Evolutionary conservation across 352 stramenopile genomes (phyloP), one percentile per base, ranked within the genome.

Genomic region (Globisporangium megalacanthum): DNA sequence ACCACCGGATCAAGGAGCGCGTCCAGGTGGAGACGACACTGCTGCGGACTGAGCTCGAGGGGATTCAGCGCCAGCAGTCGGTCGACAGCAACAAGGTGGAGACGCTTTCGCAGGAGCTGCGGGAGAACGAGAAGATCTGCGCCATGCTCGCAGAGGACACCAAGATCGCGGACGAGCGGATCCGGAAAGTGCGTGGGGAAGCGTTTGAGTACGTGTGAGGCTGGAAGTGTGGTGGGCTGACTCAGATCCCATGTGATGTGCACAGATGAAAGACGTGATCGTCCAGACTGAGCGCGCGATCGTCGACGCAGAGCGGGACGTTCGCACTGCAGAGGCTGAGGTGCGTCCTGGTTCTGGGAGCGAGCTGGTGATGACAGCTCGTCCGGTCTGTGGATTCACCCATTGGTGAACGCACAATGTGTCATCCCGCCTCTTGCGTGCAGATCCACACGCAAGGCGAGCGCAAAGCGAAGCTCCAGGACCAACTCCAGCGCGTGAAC

Each of bases 1-100:
- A 94, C 52, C 77, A 95, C 61, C 80, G 83, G 7, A 90, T 95
- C 42, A 92, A 92, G 45, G 80, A 94, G 58, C 60, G 58, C 6
- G 80, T 77, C 0, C 74, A 88, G 54, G 60, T 88, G 36, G 80
- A 88, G 62, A 95, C 85, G 1, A 89, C 76, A 39, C 51, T 81
- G 31, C 41, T 93, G 44, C 83, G 79, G 9, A 89, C 76, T 31
- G 67, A 93, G 31, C 58, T 92, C 0, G 83, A 90, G 20, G 77
- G 79, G 1, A 88, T 94, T 41, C 55, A 79, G 56, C 79, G 79
- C 0, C 73, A 88, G 36, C 77, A 94, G 44, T 72, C 58, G 52
- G 70, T 80, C 0, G 85, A 95, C 55, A 60, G 77, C 52, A 87
- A 87, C 63, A 86, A 90, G 54, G 71, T 91, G 11, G 52, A 91